These are phyloP conservation scores for Aureobasidium melanogenum DNA, from an alignment of 2,329 filamentous ascomycete genomes.

Conservation along the genomic window DNA sequence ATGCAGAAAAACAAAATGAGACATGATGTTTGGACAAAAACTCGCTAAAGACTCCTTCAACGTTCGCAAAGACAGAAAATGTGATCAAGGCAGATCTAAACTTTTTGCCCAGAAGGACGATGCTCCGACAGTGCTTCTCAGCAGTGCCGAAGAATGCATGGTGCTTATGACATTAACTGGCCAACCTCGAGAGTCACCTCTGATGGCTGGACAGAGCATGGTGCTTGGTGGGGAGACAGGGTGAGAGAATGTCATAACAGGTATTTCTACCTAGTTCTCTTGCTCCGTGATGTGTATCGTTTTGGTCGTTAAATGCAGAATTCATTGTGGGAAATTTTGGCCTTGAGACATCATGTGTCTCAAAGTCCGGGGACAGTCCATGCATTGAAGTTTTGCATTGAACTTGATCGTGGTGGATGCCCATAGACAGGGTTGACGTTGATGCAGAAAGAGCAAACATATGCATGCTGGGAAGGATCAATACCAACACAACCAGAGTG, in stretches of 20 bases:
- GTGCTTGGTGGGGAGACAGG: no score
- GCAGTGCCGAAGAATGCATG: background rate
- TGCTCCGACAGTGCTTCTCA: background rate
- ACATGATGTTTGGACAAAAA: background rate
- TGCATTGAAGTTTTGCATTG: conserved; percentile 2
- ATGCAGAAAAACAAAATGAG: background rate
- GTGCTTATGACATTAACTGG: no score
- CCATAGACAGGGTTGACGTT: background rate
- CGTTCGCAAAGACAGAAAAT: background rate
- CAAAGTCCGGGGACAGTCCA: conserved; percentile 6
- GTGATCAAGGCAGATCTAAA: background rate
- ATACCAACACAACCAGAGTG: conserved; percentile 51
- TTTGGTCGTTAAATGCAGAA: background rate
- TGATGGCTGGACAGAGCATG: background rate
- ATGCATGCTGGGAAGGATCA: conserved; percentile 38
- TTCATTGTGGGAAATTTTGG: background rate
- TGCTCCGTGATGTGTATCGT: background rate
- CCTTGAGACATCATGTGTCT: background rate
- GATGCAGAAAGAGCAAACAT: conserved; percentile 42
- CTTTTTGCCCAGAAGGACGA: background rate
- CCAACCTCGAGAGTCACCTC: background rate
- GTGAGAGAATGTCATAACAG: background rate
- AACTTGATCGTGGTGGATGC: conserved; percentile 1
- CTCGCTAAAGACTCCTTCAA: background rate
- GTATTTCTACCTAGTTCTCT: conserved; percentile 12